Evolutionary conservation across 495 filamentous ascomycete genomes (phyloP).

Genomic region (Penicillium diatomitis): DNA sequence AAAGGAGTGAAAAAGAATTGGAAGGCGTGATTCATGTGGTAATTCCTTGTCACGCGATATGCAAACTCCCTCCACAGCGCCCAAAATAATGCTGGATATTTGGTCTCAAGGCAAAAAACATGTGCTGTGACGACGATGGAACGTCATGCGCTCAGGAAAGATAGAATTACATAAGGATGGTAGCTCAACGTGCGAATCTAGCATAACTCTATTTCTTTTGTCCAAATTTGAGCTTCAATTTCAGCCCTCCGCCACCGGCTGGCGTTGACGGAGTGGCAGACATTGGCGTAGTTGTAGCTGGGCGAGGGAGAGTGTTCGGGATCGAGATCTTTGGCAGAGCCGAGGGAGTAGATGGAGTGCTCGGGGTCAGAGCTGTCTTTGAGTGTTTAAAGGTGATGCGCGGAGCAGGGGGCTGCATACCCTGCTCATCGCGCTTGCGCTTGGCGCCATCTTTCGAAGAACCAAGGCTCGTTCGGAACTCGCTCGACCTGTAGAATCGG

Average conservation of each 20-base stretch:
- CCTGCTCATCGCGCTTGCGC: conserved; percentile 37
- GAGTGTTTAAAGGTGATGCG: conserved; percentile 40
- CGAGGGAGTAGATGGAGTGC: conserved; percentile 14
- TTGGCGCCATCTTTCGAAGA: conserved; percentile 29
- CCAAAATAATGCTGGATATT: no score
- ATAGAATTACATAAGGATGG: conserved; percentile 16
- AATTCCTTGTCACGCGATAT: no score
- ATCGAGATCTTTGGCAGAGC: conserved; percentile 30
- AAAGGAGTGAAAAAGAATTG: no score
- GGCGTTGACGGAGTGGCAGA: conserved; percentile 24
- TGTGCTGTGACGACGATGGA: neutral
- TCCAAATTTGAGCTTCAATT: conserved; percentile 38
- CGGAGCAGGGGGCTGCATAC: conserved; percentile 29
- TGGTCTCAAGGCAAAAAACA: conserved; percentile 1
- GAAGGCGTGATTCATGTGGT: no score
- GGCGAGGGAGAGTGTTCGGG: conserved; percentile 14
- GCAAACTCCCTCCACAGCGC: no score
- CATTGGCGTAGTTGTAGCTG: conserved; percentile 11
- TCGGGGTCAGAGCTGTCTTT: conserved; percentile 16
- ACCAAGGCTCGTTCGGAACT: conserved; percentile 21
- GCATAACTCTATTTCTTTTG: conserved; percentile 21
- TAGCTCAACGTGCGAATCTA: conserved; percentile 2
- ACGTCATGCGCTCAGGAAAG: neutral
- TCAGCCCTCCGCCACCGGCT: conserved; percentile 30
- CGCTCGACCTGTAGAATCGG: conserved; percentile 29